Evolutionary conservation across 306 rosid genomes (phyloP).

Genomic region (Fragaria vesca): DNA sequence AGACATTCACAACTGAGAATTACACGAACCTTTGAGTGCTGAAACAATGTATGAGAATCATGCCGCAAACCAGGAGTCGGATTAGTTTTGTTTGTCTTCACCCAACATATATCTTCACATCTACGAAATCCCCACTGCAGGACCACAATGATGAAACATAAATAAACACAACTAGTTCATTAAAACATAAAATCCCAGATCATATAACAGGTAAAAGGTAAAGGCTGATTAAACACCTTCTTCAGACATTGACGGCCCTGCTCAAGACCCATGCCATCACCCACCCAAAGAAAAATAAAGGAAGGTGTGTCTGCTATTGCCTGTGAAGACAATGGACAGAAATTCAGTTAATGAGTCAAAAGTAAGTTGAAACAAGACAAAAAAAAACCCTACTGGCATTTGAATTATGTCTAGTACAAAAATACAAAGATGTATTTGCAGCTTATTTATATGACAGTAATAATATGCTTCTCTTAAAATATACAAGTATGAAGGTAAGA

Average conservation of each 20-base stretch:
- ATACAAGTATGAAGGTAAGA: background rate
- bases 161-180: slow-evolving; percentile 15
- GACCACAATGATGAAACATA: slow-evolving; percentile 21
- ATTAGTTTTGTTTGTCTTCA: slow-evolving; percentile 89
- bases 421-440: slow-evolving; percentile 13
- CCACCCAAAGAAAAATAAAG: slow-evolving; percentile 99
- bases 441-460: background rate
- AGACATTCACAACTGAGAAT: slow-evolving; percentile 4
- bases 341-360: slow-evolving; percentile 32
- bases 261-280: slow-evolving; percentile 97
- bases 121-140: slow-evolving; percentile 98
- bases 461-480: slow-evolving; percentile 11
- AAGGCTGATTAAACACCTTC: slow-evolving; percentile 51
- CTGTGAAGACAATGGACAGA: slow-evolving; percentile 37
- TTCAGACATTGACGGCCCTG: slow-evolving; percentile 99
- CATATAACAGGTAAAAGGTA: slow-evolving; percentile 21
- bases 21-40: slow-evolving; percentile 88
- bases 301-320: slow-evolving; percentile 99
- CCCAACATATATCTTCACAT: slow-evolving; percentile 99
- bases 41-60: slow-evolving; percentile 93
- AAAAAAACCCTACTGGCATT: slow-evolving; percentile 13
- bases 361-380: slow-evolving; percentile 15
- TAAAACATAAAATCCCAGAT: slow-evolving; percentile 15
- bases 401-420: slow-evolving; percentile 1
- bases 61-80: slow-evolving; percentile 91